Conservation (phyloP, 2,329 filamentous ascomycete species). For the Cadophora malorum region DNA sequence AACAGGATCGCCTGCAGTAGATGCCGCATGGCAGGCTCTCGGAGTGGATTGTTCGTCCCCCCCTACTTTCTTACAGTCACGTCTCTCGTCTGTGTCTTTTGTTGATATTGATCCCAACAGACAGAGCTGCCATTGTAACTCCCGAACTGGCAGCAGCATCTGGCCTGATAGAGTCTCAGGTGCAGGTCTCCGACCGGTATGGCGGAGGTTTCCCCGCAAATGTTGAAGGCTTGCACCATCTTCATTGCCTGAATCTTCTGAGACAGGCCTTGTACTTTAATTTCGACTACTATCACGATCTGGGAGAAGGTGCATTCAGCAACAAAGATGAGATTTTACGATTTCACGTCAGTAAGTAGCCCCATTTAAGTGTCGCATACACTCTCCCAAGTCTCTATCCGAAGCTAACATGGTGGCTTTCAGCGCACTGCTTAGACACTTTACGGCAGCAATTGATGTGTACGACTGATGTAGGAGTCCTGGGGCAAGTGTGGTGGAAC, state of each 20-base stretch:
- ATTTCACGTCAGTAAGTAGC: slow-evolving; percentile 56
- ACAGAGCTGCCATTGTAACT: slow-evolving; percentile 50
- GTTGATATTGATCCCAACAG: slow-evolving; percentile 38
- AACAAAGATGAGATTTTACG: slow-evolving; percentile 55
- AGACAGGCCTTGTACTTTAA: slow-evolving; percentile 58
- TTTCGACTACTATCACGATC: slow-evolving; percentile 54
- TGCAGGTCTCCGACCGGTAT: slow-evolving; percentile 54
- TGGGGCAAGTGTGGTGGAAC: slow-evolving; percentile 60
- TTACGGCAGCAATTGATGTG: slow-evolving; percentile 62
- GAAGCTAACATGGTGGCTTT: not conserved
- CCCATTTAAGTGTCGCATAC: not conserved
- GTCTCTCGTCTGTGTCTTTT: not conserved
- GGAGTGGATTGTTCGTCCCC: slow-evolving; percentile 53
- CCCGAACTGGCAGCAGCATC: slow-evolving; percentile 49
- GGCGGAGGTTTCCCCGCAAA: slow-evolving; percentile 57
- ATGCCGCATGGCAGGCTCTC: slow-evolving; percentile 56
- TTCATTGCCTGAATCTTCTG: slow-evolving; percentile 60
- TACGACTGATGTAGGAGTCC: slow-evolving; percentile 55
- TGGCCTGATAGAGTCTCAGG: slow-evolving; percentile 54
- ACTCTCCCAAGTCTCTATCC: not conserved
- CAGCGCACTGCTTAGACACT: slow-evolving; percentile 60
- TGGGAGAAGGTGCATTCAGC: slow-evolving; percentile 52
- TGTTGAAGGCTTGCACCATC: slow-evolving; percentile 53
- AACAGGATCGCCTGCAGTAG: slow-evolving; percentile 52
- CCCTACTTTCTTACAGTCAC: not conserved